These are phyloP conservation scores for Parastagonospora nodorum DNA, from an alignment of 2,329 filamentous ascomycete genomes.

Conservation along the genomic window DNA sequence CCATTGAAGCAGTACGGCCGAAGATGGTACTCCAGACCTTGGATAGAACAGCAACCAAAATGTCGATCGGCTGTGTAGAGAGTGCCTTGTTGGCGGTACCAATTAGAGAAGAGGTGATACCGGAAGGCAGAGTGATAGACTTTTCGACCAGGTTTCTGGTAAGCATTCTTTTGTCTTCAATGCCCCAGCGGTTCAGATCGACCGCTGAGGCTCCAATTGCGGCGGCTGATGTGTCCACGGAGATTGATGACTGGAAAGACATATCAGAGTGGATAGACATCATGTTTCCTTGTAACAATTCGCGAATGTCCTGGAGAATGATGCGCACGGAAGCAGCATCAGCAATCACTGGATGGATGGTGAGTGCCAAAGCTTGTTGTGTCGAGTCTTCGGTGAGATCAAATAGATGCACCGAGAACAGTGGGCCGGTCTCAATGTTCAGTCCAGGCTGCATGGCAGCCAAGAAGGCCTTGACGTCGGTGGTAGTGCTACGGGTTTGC, in stretches of 20 bases:
- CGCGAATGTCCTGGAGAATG: conserved; percentile 18
- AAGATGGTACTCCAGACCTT: conserved; percentile 47
- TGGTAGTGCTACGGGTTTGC: conserved; percentile 1
- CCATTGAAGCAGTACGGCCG: conserved; percentile 7
- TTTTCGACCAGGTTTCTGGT: conserved; percentile 6
- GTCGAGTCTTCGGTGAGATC: conserved; percentile 2
- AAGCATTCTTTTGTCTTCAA: conserved; percentile 2
- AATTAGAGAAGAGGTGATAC: conserved; percentile 10
- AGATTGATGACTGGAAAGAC: conserved; percentile 14
- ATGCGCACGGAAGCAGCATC: conserved; percentile 16
- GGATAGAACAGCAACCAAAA: conserved; percentile 54
- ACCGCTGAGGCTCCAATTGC: background rate
- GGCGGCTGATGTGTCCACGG: background rate
- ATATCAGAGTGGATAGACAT: conserved; percentile 10
- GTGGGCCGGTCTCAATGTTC: conserved; percentile 17
- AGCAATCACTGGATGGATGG: conserved; percentile 13
- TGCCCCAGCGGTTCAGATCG: conserved; percentile 13
- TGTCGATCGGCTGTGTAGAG: conserved; percentile 56
- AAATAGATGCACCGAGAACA: conserved; percentile 18
- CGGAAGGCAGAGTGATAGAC: conserved; percentile 9
- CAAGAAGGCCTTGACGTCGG: conserved; percentile 7
- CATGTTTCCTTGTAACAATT: conserved; percentile 13
- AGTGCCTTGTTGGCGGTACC: conserved; percentile 47
- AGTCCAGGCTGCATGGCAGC: background rate
- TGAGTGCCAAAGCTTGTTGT: conserved; percentile 10